Percentiles rank a stretch among this genome's conserved stretches.
Conservation (phyloP, 164 flowering plant genomes). For the Echeveria elegans region DNA sequence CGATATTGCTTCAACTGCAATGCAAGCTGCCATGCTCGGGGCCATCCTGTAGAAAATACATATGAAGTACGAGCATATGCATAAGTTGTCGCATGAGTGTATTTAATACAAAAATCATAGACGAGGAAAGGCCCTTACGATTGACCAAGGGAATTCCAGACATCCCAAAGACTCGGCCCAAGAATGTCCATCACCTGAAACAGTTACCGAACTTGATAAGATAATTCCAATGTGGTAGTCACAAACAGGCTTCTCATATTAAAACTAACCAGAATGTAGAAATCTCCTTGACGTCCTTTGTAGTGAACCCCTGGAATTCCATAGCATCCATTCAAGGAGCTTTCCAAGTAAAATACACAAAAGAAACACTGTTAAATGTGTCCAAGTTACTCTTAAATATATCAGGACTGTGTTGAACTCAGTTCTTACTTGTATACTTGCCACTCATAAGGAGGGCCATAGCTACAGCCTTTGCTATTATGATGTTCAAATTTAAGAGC, state of each 20-base stretch:
- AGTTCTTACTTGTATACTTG: slow-evolving; percentile 42
- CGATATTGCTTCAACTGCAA: slow-evolving; percentile 81
- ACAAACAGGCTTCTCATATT: background rate
- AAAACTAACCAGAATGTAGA: slow-evolving; percentile 62
- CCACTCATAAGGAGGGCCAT: slow-evolving; percentile 59
- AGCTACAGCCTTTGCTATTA: slow-evolving; percentile 47
- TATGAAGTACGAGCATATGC: background rate
- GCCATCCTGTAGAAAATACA: slow-evolving; percentile 48
- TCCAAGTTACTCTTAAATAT: background rate
- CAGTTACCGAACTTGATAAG: background rate
- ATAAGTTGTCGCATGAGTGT: background rate
- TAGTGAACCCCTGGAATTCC: slow-evolving; percentile 85
- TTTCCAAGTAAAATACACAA: background rate
- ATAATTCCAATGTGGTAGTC: background rate
- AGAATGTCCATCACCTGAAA: slow-evolving; percentile 88
- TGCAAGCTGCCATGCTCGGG: slow-evolving; percentile 80
- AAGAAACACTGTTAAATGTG: background rate
- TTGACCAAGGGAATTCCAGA: slow-evolving; percentile 80
- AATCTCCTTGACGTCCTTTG: slow-evolving; percentile 87
- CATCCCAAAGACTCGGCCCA: slow-evolving; percentile 94
- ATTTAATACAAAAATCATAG: background rate
- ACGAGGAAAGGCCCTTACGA: slow-evolving; percentile 38
- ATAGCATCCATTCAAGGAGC: slow-evolving; percentile 76
- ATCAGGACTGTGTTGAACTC: background rate
- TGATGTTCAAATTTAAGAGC: slow-evolving; percentile 51